Conservation (phyloP, 148 eudicot species). For the Chenopodium formosanum region DNA sequence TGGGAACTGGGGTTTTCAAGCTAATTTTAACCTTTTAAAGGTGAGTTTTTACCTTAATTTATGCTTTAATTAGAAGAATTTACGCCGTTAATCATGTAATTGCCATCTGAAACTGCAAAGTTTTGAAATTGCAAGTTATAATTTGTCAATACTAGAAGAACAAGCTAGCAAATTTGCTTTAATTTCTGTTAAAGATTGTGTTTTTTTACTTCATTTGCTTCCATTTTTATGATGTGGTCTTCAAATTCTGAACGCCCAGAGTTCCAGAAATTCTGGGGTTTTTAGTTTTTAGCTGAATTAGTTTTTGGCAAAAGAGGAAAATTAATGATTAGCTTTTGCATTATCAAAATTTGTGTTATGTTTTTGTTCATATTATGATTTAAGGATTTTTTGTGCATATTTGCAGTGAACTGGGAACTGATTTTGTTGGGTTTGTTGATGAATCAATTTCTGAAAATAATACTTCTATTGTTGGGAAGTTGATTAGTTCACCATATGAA, state of each 20-base stretch:
- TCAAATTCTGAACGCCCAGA: not conserved
- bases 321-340: not conserved
- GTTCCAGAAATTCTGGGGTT: not conserved
- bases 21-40: not conserved
- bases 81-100: not conserved
- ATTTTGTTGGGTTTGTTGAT: conserved; percentile 11
- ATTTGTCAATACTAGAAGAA: not conserved
- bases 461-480: conserved; percentile 1
- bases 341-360: not conserved
- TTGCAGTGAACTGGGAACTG: conserved; percentile 28
- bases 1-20: not conserved
- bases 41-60: not conserved
- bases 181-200: not conserved
- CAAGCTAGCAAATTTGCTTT: not conserved
- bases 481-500: not conserved
- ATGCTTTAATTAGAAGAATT: not conserved
- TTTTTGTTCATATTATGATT: not conserved
- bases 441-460: conserved; percentile 1
- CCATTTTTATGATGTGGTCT: not conserved
- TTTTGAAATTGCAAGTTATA: not conserved
- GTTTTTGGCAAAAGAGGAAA: not conserved
- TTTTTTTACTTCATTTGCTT: not conserved
- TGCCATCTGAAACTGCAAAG: not conserved
- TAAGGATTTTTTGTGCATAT: not conserved
- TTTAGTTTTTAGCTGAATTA: not conserved